Evolutionary conservation across 805 yeast genomes (phyloP).

Genomic region (Wickerhamomyces subpelliculosus): DNA sequence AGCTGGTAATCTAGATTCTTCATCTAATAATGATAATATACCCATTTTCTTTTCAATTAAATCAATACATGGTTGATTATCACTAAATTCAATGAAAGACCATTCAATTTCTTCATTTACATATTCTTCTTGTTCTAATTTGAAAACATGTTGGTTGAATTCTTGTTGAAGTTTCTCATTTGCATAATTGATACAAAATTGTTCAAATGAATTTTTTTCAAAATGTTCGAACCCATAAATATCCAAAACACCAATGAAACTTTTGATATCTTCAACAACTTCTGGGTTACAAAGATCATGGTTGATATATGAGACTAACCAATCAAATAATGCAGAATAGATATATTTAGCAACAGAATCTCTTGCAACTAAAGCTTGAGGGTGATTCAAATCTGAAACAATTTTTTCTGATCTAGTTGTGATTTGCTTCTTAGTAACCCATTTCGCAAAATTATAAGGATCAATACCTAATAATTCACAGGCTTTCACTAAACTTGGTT

Average conservation of each 20-base stretch:
- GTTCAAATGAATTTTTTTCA: conserved; percentile 90
- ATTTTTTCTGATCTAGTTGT: conserved; percentile 90
- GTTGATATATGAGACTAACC: conserved; percentile 87
- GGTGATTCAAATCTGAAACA: conserved; percentile 70
- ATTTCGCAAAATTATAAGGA: conserved; percentile 66
- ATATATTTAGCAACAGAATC: conserved; percentile 96
- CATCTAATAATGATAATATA: conserved; percentile 81
- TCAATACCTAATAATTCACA: conserved; percentile 81
- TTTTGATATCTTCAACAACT: conserved; percentile 47
- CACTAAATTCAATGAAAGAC: conserved; percentile 93
- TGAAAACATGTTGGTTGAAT: conserved; percentile 95
- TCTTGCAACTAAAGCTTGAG: conserved; percentile 84
- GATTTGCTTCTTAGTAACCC: conserved; percentile 91
- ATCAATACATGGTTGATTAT: conserved; percentile 93
- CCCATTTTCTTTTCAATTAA: conserved; percentile 88
- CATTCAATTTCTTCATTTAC: conserved; percentile 88
- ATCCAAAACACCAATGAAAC: conserved; percentile 94
- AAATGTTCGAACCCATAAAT: conserved; percentile 97
- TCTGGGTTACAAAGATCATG: conserved; percentile 73
- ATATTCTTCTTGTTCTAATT: conserved; percentile 94
- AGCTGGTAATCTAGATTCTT: conserved; percentile 90
- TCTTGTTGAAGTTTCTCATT: conserved; percentile 97
- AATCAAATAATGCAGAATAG: conserved; percentile 87
- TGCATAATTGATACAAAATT: conserved; percentile 94
- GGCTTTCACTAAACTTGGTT: conserved; percentile 76